These are phyloP conservation scores for Gossypium schwendimanii DNA, from an alignment of 441 rosid genomes.

Conservation along the genomic window DNA sequence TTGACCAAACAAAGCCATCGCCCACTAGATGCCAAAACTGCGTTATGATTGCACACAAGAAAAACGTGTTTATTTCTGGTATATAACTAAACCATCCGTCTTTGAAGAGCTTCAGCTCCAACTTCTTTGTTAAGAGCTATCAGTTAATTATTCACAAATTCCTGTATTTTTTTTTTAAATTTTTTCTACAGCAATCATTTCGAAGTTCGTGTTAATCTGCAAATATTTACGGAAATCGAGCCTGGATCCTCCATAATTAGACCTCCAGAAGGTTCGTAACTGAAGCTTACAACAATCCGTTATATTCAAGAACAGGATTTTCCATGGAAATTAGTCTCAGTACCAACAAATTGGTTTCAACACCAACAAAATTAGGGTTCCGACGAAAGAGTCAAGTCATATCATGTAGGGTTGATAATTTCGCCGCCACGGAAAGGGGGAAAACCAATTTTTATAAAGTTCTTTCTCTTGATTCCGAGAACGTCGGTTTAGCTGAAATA, in stretches of 20 bases:
- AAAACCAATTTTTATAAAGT: conserved; percentile 29
- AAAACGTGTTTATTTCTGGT: neutral
- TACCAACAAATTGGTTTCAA: neutral
- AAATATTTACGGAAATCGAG: neutral
- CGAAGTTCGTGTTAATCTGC: too few species aligned
- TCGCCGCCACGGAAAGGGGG: neutral
- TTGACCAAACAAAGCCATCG: neutral
- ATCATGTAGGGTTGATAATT: neutral
- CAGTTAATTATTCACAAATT: too few species aligned
- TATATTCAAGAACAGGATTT: neutral
- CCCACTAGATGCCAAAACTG: conserved; percentile 14
- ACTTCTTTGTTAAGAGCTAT: neutral
- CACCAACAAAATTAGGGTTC: neutral
- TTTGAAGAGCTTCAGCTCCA: neutral
- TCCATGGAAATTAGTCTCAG: neutral
- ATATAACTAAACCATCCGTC: neutral
- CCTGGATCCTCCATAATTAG: neutral
- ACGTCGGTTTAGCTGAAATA: conserved; percentile 32
- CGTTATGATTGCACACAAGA: conserved; percentile 2
- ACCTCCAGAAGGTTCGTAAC: neutral
- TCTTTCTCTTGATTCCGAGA: conserved; percentile 30
- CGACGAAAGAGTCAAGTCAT: neutral
- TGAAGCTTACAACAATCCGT: neutral
- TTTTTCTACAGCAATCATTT: neutral
- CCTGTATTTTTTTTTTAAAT: neutral